Base-by-base conservation (phyloP, 2,329 filamentous ascomycete genomes). In the Dothistroma septosporum region DNA sequence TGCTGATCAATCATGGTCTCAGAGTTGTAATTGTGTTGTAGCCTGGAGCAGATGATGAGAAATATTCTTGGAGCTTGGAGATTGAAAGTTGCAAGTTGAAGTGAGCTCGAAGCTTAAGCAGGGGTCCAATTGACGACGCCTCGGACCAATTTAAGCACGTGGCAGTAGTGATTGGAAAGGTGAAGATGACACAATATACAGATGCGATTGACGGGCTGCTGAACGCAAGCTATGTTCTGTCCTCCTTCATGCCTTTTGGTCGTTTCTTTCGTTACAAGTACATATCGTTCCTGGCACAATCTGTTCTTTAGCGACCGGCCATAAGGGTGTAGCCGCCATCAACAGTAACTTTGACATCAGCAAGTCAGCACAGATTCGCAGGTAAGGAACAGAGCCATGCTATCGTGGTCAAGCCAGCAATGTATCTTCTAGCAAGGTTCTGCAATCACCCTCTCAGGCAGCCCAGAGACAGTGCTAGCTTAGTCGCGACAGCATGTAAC, bases 251-350 rank as follows among this genome's bases (percentile, higher is more conserved):
- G 41, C 41, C 1, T 19, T 44, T 44, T 4, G 14, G 41, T 44
- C 41, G 41, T 44, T 50, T 35, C 50, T 14, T 14, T 53, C 50
- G 31, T 53, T 53, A 53, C 50, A 35, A 35, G n/a, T 53, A 53
- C 50, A 53, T 9, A 11, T 53, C 24, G 11, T 11, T 19, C n/a
- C 24, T 28, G 24, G 24, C 24, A 28, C 24, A 28, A 28, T 28
- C 24, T 28, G 24, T 28, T 28, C 33, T 35, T 56, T 63, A 68
- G 55, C 48, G 53, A n/a, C 77, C 77, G 57, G 75, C 71, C 31
- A 71, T 65, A 28, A 82, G 64, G 4, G 76, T 76, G 64, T 84
- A 85, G 0, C 82, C 83, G 6, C 83, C 83, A 69, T 85, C 82
- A 5, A 85, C 80, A 1, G 78, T 76, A 22, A 82, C 71, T 0